Evolutionary conservation across 306 rosid genomes (phyloP).

Genomic region (Gleditsia sinensis): DNA sequence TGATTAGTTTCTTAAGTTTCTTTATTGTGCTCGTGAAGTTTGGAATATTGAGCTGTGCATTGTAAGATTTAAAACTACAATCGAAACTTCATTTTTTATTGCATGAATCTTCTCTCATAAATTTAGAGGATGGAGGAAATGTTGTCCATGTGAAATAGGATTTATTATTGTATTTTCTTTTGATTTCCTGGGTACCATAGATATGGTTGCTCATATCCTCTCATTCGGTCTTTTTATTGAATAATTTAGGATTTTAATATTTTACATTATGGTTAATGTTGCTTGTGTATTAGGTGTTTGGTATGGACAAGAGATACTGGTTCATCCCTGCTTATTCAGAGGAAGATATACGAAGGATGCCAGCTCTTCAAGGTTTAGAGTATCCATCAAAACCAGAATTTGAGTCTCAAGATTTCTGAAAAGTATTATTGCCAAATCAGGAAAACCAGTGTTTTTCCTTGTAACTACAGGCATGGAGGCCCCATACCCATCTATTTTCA

Average conservation of each 20-base stretch:
- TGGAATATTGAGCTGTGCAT: background rate
- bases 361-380: conserved; percentile 93
- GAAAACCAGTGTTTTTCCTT: background rate
- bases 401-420: conserved; percentile 74
- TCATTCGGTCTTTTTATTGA: background rate
- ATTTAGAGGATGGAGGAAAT: background rate
- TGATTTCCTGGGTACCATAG: background rate
- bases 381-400: conserved; percentile 91
- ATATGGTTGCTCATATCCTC: background rate
- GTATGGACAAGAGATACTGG: conserved; percentile 88
- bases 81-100: background rate
- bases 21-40: too few species aligned
- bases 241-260: background rate
- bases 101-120: background rate
- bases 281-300: conserved; percentile 66
- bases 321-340: conserved; percentile 90
- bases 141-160: background rate
- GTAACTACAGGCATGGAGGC: conserved; percentile 20
- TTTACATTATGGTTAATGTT: conserved; percentile 18
- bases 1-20: background rate
- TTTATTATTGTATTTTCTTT: background rate
- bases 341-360: conserved; percentile 83
- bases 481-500: conserved; percentile 28
- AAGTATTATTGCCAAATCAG: conserved; percentile 7
- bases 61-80: background rate